These are phyloP conservation scores for Tympanopsis confertula DNA, from an alignment of 2,329 filamentous ascomycete species.

Conservation along the genomic window DNA sequence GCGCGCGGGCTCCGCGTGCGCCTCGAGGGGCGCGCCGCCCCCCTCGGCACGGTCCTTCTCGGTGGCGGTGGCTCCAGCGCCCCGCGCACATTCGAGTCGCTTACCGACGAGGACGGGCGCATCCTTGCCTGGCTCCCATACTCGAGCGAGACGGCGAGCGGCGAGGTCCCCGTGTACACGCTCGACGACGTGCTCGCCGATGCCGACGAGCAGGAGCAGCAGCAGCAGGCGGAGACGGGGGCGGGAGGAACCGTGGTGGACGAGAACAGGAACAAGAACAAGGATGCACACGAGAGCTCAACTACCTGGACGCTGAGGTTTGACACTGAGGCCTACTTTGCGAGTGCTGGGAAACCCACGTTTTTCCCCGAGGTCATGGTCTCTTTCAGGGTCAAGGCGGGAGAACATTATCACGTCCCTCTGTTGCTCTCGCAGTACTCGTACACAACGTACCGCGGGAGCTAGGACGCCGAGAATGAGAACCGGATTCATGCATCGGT, in stretches of 20 bases:
- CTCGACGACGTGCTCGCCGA: slow-evolving; percentile 41
- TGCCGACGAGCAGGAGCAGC: slow-evolving; percentile 7
- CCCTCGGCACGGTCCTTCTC: slow-evolving; percentile 19
- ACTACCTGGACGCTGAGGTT: slow-evolving; percentile 58
- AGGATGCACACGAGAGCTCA: slow-evolving; percentile 27
- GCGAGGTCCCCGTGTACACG: slow-evolving; percentile 45
- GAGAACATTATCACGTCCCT: slow-evolving; percentile 70
- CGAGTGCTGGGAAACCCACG: slow-evolving; percentile 35
- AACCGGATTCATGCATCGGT: not conserved
- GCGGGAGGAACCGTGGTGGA: slow-evolving; percentile 9
- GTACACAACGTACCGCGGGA: slow-evolving; percentile 73
- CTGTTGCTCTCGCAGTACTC: slow-evolving; percentile 67
- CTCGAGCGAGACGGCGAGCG: slow-evolving; percentile 33
- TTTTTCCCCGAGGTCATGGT: slow-evolving; percentile 51
- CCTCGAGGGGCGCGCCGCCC: slow-evolving; percentile 32
- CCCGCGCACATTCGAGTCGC: slow-evolving; percentile 44
- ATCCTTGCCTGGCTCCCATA: slow-evolving; percentile 58
- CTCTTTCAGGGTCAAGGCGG: slow-evolving; percentile 36
- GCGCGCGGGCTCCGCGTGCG: slow-evolving; percentile 55
- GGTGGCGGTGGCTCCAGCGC: slow-evolving; percentile 14
- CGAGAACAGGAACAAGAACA: slow-evolving; percentile 2
- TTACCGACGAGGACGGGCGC: slow-evolving; percentile 67
- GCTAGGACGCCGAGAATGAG: slow-evolving; percentile 27
- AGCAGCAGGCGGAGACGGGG: not conserved
- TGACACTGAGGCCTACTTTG: slow-evolving; percentile 63